Evolutionary conservation across 73 alveolate genomes (phyloP), one percentile per base, ranked within the genome.

Genomic region (Paramecium sexaurelia): DNA sequence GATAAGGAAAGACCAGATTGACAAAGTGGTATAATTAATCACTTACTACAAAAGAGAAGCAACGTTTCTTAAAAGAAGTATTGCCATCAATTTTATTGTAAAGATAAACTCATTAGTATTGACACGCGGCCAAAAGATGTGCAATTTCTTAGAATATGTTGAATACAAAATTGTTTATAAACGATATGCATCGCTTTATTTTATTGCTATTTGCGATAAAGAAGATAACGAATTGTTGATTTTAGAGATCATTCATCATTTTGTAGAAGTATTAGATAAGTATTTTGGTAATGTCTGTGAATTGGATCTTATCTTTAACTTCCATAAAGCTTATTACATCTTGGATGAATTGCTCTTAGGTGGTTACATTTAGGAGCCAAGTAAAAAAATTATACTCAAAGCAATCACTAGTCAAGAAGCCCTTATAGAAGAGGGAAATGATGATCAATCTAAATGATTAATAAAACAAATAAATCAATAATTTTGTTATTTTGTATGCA

Each of bases 221-320:
- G 99, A 98, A 29, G 99, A 98, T 87, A 98, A 98, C 91, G 99
- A 98, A 95, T 96, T 98, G 75, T 85, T 91, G 57, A 92, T 96
- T 24, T 94, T 97, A 22, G 99, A 97, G 82, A 85, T 98, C 40
- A 95, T 98, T 56, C 99, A 97, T 92, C 99, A 97, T 85, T 97
- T 86, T 85, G 99, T 98, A 32, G 99, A 98, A 94, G 95, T 95
- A 17, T 94, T 98, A 24, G 99, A 98, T 92, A 93, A 98, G 84
- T 98, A 98, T 85, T 98, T 98, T 88, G 99, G 99, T 9, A 97
- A 97, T 92, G 99, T 98, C 32, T 98, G 99, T 88, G 99, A 98
- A 92, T 91, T 98, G 83, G 99, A 98, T 82, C 90, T 98, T 75
- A 98, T 98, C 66, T 98, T 98, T 88, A 98, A 98, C 93, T 98